Evolutionary conservation across 2,329 filamentous ascomycete genomes (phyloP).

Genomic region (Cladobotryum mycophilum): DNA sequence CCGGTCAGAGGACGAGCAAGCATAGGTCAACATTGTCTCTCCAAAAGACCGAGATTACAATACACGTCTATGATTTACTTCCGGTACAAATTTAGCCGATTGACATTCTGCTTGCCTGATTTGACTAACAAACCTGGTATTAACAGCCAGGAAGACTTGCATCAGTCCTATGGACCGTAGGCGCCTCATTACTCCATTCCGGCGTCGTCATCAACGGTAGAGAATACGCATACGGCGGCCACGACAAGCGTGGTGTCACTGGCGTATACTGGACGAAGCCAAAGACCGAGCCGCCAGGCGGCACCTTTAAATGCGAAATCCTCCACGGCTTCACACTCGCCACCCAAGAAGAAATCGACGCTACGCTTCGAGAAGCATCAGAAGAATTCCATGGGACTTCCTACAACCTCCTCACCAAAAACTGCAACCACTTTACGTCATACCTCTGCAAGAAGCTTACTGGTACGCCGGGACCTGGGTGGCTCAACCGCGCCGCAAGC

Average conservation of each 20-base stretch:
- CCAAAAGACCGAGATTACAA: constrained; percentile 66
- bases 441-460: constrained; percentile 70
- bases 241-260: constrained; percentile 62
- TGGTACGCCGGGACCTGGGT: constrained; percentile 60
- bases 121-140: constrained; percentile 12
- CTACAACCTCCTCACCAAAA: constrained; percentile 76
- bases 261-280: constrained; percentile 82
- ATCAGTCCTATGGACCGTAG: constrained; percentile 71
- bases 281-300: constrained; percentile 65
- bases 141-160: constrained; percentile 64
- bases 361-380: constrained; percentile 61
- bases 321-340: constrained; percentile 74
- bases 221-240: constrained; percentile 82
- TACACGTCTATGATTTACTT: constrained; percentile 73
- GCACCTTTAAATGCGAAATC: constrained; percentile 67
- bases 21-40: constrained; percentile 63
- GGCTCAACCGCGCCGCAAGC: constrained; percentile 78
- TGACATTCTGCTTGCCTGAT: neutral
- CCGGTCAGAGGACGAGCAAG: constrained; percentile 19
- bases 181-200: constrained; percentile 72
- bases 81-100: constrained; percentile 44
- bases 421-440: constrained; percentile 85
- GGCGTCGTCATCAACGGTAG: constrained; percentile 73
- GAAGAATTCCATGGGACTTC: constrained; percentile 67
- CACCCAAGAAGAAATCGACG: constrained; percentile 61